Evolutionary conservation across 495 filamentous ascomycete species (phyloP), one percentile per base, ranked within the genome.

Genomic region (Jackrogersella minutella): DNA sequence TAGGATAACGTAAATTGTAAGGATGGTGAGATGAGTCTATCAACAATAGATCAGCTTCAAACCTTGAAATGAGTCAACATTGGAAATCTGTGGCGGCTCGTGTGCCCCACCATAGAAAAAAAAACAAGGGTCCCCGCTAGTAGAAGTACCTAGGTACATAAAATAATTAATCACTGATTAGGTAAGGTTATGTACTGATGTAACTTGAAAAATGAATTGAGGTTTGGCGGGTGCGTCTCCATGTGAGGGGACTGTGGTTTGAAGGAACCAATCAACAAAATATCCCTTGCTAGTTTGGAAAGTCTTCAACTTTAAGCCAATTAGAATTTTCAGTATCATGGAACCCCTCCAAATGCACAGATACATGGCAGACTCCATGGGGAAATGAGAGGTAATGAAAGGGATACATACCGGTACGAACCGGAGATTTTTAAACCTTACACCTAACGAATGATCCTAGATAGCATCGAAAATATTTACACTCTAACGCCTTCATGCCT

Each of bases 91-190:
- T 36, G 47, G 37, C 40, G 36, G 53, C 39, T 53, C 24, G 22
- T 37, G 55, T 61, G 51, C 67, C 67, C 67, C 67, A 66, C 67
- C 51, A 70, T 55, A 70, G 46, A 54, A 62, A 66, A 66, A 57
- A 36, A 59, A 31, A n/a, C 16, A 53, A 22, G 34, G 22, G 30
- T 57, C 36, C 9, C 6, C 10, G 13, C 14, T 40, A n/a, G n/a
- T 30, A 30, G 7, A 62, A 31, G 58, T 60, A 55, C 49, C 56
- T 19, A 11, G 0, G 59, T 57, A 57, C 59, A 1, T 54, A 55
- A 43, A 10, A 36, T 3, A 10, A 2, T 36, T 6, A 17, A 24
- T 9, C 5, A 16, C 40, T 47, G 53, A 44, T 47, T 49, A 43
- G 17, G 17, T 62, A 55, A 55, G 4, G 9, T 22, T 17, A 0